Conservation (phyloP, 2,329 filamentous ascomycete species). For the Colletotrichum australisinense region DNA sequence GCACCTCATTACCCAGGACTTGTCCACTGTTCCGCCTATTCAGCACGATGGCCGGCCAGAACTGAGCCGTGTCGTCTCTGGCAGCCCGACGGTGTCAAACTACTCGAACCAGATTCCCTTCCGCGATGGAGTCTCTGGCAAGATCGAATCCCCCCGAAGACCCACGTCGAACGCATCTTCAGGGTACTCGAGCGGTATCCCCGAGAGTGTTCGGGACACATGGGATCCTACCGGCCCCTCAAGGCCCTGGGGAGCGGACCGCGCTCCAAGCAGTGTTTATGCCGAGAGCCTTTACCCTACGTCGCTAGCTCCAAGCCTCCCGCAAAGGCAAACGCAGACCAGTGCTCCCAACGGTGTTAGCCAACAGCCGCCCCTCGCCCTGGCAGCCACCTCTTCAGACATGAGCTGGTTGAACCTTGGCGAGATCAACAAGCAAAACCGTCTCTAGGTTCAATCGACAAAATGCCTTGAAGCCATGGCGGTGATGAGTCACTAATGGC, state of each 20-base stretch:
- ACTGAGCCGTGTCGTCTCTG: constrained; percentile 74
- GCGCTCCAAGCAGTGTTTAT: constrained; percentile 65
- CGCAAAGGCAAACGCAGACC: constrained; percentile 42
- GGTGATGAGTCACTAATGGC: constrained; percentile 27
- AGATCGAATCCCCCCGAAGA: constrained; percentile 62
- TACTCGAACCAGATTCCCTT: constrained; percentile 63
- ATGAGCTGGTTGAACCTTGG: constrained; percentile 87
- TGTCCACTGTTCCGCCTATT: constrained; percentile 75
- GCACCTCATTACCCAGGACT: constrained; percentile 70
- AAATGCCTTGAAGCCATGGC: constrained; percentile 30
- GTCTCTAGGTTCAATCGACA: not conserved
- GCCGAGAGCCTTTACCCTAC: constrained; percentile 56
- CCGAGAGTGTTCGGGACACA: constrained; percentile 69
- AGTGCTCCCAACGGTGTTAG: constrained; percentile 51
- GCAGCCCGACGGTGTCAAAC: constrained; percentile 76
- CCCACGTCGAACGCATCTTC: constrained; percentile 63
- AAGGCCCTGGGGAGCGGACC: constrained; percentile 61
- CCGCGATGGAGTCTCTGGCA: constrained; percentile 69
- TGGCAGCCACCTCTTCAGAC: constrained; percentile 67
- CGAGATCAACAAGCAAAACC: constrained; percentile 46
- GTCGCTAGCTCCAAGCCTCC: constrained; percentile 51
- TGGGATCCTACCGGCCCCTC: constrained; percentile 62
- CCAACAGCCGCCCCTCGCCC: constrained; percentile 62
- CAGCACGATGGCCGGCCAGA: constrained; percentile 72
- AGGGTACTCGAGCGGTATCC: constrained; percentile 73